Evolutionary conservation across 139 green algal genomes (phyloP), one percentile per base, ranked within the genome.

Genomic region (Raphidocelis subcapitata): DNA sequence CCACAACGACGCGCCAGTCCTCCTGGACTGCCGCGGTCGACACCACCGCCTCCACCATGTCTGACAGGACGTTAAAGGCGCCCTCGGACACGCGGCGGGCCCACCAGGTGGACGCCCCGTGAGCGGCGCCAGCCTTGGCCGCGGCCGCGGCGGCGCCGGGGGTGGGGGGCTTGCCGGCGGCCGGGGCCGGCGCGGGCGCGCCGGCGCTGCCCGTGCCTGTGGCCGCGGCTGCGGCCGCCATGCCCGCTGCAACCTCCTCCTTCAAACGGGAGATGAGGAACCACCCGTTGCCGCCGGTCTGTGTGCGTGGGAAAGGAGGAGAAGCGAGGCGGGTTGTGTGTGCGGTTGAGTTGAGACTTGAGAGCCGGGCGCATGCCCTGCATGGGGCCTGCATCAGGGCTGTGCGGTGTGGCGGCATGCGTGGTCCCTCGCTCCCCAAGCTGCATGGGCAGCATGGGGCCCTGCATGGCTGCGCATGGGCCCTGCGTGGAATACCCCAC

Each of bases 251-350:
- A 0, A 67, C 67, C 67, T 72, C 57, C 60, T 85, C 75, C 44
- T 61, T 67, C 12, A 85, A 70, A 1, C 67, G 62, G 15, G 51
- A 60, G 29, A 81, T 16, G 5, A 85, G 60, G 60, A 81, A 80
- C 52, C 51, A 72, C 29, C 80, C 80, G 33, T 75, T 84, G 49
- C 79, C 73, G 33, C 73, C 79, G 29, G 46, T 70, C 77, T 82
- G 63, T 31, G 41, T 37, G 32, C 37, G 55, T 3, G 55, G 37
- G 14, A 69, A 3, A 28, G 28, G 26, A 69, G 18, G 36, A 69
- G n/a, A 59, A 18, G 57, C 14, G 16, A 14, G 16, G 57, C 20
- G 20, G n/a, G 16, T 28, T 16, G 16, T 64, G 23, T 12, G 16
- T 64, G 24, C 57, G 20, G 57, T 64, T 64, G 60, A 41, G 12